Percentiles rank a stretch among this genome's conserved stretches.
phyloP scores from a whole-genome alignment of 2,329 filamentous ascomycete species.

The Colletotrichum costaricense region DNA sequence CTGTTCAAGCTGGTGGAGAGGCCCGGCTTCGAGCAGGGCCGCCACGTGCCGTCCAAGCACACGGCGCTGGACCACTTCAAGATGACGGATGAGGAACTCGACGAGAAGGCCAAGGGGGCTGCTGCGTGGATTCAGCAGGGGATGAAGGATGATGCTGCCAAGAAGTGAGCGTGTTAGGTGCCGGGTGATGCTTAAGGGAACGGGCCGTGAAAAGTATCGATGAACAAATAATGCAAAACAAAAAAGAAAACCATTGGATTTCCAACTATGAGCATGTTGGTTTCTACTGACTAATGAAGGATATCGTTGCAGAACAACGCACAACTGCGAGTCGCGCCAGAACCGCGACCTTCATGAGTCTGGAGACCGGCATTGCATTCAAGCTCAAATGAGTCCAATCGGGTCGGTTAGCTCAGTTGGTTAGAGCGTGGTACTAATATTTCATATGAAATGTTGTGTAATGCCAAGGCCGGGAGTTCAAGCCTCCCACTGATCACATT shows the following conservation, averaged over 20 bases:
- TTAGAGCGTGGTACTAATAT: conserved; percentile 37
- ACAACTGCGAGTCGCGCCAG: no score
- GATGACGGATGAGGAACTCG: conserved; percentile 63
- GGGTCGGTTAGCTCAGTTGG: conserved; percentile 36
- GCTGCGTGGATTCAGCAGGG: conserved; percentile 73
- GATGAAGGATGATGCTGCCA: conserved; percentile 73
- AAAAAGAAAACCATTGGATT: neutral
- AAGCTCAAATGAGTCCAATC: neutral
- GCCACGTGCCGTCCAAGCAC: conserved; percentile 76
- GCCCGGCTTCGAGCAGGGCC: conserved; percentile 79
- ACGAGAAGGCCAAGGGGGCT: conserved; percentile 62
- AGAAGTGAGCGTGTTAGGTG: conserved; percentile 48
- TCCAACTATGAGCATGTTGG: no score
- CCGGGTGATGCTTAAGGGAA: no score
- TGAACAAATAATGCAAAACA: neutral
- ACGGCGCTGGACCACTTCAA: conserved; percentile 64
- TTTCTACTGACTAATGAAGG: no score
- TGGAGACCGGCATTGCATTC: rapidly evolving
- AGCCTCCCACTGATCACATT: conserved; percentile 32
- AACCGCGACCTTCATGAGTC: neutral
- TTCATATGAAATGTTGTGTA: conserved; percentile 4
- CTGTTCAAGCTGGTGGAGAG: conserved; percentile 76
- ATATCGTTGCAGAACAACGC: no score
- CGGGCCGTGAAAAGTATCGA: neutral
- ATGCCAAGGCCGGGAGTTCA: conserved; percentile 36